Conservation (phyloP, 2,329 filamentous ascomycete species). For the Monosporascus sp. region DNA sequence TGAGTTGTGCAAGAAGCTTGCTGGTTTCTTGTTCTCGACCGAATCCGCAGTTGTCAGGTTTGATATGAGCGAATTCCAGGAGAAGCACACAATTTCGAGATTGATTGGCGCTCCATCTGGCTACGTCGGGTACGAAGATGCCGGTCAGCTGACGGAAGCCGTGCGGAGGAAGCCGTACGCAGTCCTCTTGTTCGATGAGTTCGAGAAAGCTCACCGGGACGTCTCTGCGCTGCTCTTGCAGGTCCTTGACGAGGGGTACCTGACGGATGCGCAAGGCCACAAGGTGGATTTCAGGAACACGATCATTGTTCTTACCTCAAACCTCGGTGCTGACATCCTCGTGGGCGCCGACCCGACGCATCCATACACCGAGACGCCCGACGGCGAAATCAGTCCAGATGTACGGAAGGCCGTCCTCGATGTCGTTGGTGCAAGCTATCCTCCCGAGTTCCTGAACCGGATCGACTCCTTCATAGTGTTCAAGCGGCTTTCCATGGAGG, state of each 20-base stretch:
- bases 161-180: constrained; percentile 93
- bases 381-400: constrained; percentile 65
- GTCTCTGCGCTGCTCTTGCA: constrained; percentile 89
- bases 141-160: constrained; percentile 91
- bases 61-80: constrained; percentile 97
- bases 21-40: constrained; percentile 86
- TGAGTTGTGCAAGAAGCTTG: constrained; percentile 93
- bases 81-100: constrained; percentile 91
- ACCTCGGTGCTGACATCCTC: constrained; percentile 87
- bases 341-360: constrained; percentile 66
- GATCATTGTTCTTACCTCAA: constrained; percentile 92
- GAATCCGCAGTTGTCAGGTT: constrained; percentile 88
- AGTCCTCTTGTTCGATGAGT: constrained; percentile 92
- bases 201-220: constrained; percentile 94
- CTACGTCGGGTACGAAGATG: constrained; percentile 95
- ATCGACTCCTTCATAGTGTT: constrained; percentile 98
- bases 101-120: constrained; percentile 90
- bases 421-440: constrained; percentile 67
- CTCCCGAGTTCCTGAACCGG: constrained; percentile 93
- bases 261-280: constrained; percentile 92
- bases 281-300: constrained; percentile 97
- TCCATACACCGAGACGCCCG: constrained; percentile 55
- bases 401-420: constrained; percentile 83
- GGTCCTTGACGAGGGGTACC: constrained; percentile 91
- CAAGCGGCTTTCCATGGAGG: constrained; percentile 72